Conservation (phyloP, 257 asterid genomes). For the Cruciata laevipes region DNA sequence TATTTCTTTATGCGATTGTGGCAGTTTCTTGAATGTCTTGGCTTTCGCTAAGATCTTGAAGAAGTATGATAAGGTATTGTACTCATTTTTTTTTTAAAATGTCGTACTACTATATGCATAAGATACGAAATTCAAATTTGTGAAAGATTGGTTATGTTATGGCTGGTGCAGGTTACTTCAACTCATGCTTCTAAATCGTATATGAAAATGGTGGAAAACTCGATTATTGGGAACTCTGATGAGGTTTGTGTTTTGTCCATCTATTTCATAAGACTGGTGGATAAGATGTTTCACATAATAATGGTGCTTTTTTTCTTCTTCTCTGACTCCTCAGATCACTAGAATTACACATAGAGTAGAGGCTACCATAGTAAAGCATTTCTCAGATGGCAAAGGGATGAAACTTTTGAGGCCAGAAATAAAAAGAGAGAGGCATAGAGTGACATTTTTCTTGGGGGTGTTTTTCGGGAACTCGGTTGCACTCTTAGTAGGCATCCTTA, state of each 20-base stretch:
- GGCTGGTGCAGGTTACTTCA: constrained; percentile 36
- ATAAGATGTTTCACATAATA: background rate
- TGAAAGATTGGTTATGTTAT: too few relatives aligned
- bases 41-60: constrained; percentile 84
- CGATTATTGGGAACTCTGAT: constrained; percentile 62
- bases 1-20: constrained; percentile 2
- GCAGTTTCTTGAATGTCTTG: constrained; percentile 72
- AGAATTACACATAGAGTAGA: constrained; percentile 56
- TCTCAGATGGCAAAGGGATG: constrained; percentile 79
- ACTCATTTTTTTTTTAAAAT: too few relatives aligned
- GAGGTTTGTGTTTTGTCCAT: constrained; percentile 42
- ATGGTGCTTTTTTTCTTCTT: background rate
- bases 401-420: constrained; percentile 44
- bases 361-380: constrained; percentile 61
- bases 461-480: constrained; percentile 71
- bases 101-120: too few relatives aligned
- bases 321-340: constrained; percentile 28
- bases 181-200: constrained; percentile 72
- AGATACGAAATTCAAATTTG: too few relatives aligned
- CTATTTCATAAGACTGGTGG: background rate
- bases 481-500: constrained; percentile 38
- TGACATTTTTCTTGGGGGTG: constrained; percentile 65
- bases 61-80: constrained; percentile 64
- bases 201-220: constrained; percentile 67
- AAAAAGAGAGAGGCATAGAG: constrained; percentile 61